Base-by-base conservation (phyloP, 306 rosid genomes). In the Herpetospermum pedunculosum region DNA sequence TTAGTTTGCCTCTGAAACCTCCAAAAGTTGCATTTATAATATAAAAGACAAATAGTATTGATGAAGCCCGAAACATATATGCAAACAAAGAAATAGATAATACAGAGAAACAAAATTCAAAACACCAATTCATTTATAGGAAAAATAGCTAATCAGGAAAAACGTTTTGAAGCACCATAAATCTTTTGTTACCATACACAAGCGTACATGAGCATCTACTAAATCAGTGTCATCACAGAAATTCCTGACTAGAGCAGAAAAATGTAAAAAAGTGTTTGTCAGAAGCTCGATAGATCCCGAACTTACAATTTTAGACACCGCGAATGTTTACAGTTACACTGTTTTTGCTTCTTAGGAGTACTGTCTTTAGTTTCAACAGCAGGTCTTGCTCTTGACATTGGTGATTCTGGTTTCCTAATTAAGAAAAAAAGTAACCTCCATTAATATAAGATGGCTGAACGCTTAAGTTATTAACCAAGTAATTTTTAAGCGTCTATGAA, bases 251-350 rank as follows among this genome's bases (percentile, higher is more conserved):
- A 67, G 21, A 38, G 34, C 50, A 67, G 72, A 41, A 23, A 28
- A 40, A 12, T 40, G 72, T 68, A 68, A 43, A 26, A 26, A n/a
- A 5, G 23, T 67, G 37, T 68, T 29, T 25, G 43, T 34, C 50
- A 38, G 54, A 34, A 75, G 55, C 55, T 69, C 76, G 70, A 62
- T 54, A 80, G 71, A 69, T 8, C 72, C 54, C 52, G 76, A 70
- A 80, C 95, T 88, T 84, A 94, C 98, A 94, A 82, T 83, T 94
- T 91, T 83, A 94, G 88, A 88, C 98, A 94, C 44, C 88, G 84
- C 16, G 98, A 91, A 80, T 89, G 88, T 85, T 81, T 91, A 85
- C 98, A 94, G 64, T 91, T 91, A 64, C 98, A 94, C 50, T 86
- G 98, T 81, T 85, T 94, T 77, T 85, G 89, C 79, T 91, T 94